Evolutionary conservation across 495 filamentous ascomycete species (phyloP).

Genomic region (Penicillium turbatum): DNA sequence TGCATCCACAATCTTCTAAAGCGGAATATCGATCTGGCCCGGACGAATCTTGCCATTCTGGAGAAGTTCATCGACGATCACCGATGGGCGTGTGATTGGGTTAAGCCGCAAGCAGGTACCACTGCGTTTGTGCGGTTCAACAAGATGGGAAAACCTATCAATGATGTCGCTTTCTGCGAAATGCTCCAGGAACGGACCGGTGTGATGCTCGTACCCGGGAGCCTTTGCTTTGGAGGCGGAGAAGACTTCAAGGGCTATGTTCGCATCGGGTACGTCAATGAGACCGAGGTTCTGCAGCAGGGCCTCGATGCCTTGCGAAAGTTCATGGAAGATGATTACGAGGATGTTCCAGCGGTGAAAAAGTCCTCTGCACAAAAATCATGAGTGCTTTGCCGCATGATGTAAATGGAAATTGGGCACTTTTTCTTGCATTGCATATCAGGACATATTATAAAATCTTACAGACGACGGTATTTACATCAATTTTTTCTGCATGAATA

Average conservation of each 20-base stretch:
- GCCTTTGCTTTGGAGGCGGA: slow-evolving; percentile 66
- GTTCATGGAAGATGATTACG: slow-evolving; percentile 61
- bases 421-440: no score
- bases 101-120: slow-evolving; percentile 76
- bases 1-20: slow-evolving; percentile 63
- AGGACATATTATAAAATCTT: no score
- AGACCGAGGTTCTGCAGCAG: slow-evolving; percentile 63
- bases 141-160: slow-evolving; percentile 58
- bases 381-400: neutral
- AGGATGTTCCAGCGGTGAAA: slow-evolving; percentile 46
- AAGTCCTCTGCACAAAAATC: slow-evolving; percentile 9
- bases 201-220: slow-evolving; percentile 77
- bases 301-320: slow-evolving; percentile 57
- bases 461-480: no score
- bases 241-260: slow-evolving; percentile 75
- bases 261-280: slow-evolving; percentile 72
- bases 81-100: slow-evolving; percentile 61
- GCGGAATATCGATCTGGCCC: slow-evolving; percentile 68
- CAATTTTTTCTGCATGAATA: no score
- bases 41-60: slow-evolving; percentile 63
- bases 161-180: slow-evolving; percentile 70
- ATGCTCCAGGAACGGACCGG: slow-evolving; percentile 63
- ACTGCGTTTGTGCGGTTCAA: slow-evolving; percentile 74
- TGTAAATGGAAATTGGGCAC: neutral
- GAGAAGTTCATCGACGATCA: slow-evolving; percentile 64